Evolutionary conservation across 2,329 filamentous ascomycete species (phyloP).

Genomic region (Neocucurbitaria cava): DNA sequence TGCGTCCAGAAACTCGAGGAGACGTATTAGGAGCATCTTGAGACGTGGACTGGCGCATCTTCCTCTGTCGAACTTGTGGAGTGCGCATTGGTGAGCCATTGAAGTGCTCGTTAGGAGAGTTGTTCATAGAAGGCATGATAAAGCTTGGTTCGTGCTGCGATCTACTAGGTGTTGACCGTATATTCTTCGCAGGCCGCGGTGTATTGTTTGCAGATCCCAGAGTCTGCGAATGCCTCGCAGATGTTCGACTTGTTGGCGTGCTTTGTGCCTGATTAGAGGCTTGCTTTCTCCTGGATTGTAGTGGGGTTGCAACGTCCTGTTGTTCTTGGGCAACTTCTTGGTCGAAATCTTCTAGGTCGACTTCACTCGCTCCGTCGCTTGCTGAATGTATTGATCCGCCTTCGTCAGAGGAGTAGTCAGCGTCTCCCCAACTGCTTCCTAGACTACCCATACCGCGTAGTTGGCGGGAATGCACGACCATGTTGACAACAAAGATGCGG

Average conservation of each 20-base stretch:
- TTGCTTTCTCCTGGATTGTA: slow-evolving; percentile 20
- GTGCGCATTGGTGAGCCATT: slow-evolving; percentile 28
- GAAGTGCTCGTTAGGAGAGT: slow-evolving; percentile 15
- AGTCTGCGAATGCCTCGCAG: slow-evolving; percentile 19
- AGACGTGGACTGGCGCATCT: slow-evolving; percentile 9
- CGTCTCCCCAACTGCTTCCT: slow-evolving; percentile 45
- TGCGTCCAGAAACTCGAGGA: slow-evolving; percentile 7
- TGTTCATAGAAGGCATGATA: slow-evolving; percentile 50
- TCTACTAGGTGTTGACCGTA: slow-evolving; percentile 14
- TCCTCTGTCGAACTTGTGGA: slow-evolving; percentile 28
- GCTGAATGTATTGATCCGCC: slow-evolving; percentile 34
- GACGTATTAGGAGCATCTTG: slow-evolving; percentile 6
- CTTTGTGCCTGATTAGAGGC: not conserved
- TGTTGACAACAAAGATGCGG: slow-evolving; percentile 11
- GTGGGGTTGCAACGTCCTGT: slow-evolving; percentile 18
- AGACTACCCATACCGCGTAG: slow-evolving; percentile 37
- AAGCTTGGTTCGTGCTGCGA: slow-evolving; percentile 48
- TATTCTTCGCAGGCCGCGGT: slow-evolving; percentile 16
- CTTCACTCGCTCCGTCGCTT: slow-evolving; percentile 33
- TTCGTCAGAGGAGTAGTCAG: slow-evolving; percentile 36
- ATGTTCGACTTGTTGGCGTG: slow-evolving; percentile 7
- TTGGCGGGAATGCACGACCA: slow-evolving; percentile 25
- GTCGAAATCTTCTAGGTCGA: slow-evolving; percentile 31
- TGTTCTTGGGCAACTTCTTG: slow-evolving; percentile 25
- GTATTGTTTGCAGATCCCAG: slow-evolving; percentile 8